Percentiles rank a stretch among this genome's conserved stretches.
Evolutionary conservation across 2,329 filamentous ascomycete species (phyloP).

Genomic region (Diaporthe amygdali): DNA sequence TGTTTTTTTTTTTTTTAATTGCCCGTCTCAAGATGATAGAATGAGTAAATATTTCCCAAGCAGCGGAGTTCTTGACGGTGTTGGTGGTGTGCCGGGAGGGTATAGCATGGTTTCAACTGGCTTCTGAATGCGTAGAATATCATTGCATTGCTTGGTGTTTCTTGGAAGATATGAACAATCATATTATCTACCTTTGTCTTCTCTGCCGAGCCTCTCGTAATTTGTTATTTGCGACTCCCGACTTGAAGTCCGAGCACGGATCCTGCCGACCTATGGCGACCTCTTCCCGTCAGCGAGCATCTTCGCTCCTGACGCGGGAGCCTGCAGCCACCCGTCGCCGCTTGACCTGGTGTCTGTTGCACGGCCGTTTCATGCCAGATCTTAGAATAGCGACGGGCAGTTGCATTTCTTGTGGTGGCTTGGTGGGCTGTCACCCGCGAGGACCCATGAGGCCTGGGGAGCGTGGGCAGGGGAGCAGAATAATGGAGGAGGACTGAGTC

Average conservation of each 20-base stretch:
- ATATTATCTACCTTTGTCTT: neutral
- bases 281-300: neutral
- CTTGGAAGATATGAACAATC: constrained; percentile 11
- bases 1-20: neutral
- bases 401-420: neutral
- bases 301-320: neutral
- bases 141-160: constrained; percentile 19
- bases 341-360: neutral
- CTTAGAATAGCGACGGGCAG: neutral
- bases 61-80: neutral
- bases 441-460: neutral
- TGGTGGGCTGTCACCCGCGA: neutral
- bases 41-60: neutral
- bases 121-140: neutral
- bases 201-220: neutral
- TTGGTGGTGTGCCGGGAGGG: neutral
- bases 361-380: neutral
- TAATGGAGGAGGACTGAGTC: neutral
- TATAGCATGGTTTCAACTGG: neutral
- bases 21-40: neutral
- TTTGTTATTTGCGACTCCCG: neutral
- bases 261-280: neutral
- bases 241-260: neutral
- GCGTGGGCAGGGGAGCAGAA: too few relatives aligned
- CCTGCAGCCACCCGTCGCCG: neutral